Evolutionary conservation across 2,329 filamentous ascomycete species (phyloP).

Genomic region (Cercospora sp.): DNA sequence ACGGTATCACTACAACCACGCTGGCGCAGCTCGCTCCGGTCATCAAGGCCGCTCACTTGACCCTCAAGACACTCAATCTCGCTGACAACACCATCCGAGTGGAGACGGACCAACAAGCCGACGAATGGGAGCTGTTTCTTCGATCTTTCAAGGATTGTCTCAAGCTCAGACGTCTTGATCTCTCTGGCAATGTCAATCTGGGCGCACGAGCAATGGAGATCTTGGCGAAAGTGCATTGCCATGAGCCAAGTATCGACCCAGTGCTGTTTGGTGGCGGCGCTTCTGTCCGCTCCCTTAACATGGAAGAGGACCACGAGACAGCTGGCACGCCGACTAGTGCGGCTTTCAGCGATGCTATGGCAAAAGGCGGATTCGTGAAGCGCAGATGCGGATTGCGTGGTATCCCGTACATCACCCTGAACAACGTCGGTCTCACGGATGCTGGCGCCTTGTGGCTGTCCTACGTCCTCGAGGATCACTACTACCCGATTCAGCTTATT

Average conservation of each 20-base stretch:
- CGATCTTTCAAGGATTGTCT: constrained; percentile 47
- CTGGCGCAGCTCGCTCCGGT: constrained; percentile 46
- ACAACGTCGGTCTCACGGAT: constrained; percentile 40
- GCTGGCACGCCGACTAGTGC: constrained; percentile 10
- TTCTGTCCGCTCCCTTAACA: constrained; percentile 32
- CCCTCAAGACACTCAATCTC: constrained; percentile 51
- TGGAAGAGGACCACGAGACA: constrained; percentile 13
- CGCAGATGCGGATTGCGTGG: constrained; percentile 43
- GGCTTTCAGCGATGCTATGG: constrained; percentile 22
- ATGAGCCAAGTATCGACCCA: constrained; percentile 38
- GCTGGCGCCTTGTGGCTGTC: constrained; percentile 46
- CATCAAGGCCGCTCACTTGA: constrained; percentile 45
- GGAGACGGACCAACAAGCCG: constrained; percentile 39
- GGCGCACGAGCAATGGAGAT: constrained; percentile 50
- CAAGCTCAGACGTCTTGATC: constrained; percentile 48
- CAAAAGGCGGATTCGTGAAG: constrained; percentile 23
- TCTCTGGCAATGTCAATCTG: constrained; percentile 47
- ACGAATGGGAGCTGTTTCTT: constrained; percentile 49
- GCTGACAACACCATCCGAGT: constrained; percentile 50
- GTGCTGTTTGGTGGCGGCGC: constrained; percentile 31
- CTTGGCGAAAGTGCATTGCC: constrained; percentile 46
- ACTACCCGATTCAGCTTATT: constrained; percentile 42
- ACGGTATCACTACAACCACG: constrained; percentile 46
- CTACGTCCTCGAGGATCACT: constrained; percentile 43
- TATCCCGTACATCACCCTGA: constrained; percentile 44